Conservation (phyloP, 2,329 filamentous ascomycete genomes). For the Fusarium tanahbumbuense region DNA sequence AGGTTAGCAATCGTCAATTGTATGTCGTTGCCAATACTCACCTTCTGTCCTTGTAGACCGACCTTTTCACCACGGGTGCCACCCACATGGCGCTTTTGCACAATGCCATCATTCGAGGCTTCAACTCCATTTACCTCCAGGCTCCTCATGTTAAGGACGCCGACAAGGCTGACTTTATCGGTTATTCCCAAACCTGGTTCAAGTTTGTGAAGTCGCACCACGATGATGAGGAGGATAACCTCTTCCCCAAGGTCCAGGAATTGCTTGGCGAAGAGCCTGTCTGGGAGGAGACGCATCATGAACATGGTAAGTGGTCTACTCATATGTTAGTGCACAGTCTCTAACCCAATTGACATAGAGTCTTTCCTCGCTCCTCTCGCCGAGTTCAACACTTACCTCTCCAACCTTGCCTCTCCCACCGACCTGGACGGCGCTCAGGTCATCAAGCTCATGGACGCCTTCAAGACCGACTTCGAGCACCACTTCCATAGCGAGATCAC, state of each 20-base stretch:
- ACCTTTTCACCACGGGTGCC: constrained; percentile 68
- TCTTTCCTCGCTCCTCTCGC: constrained; percentile 64
- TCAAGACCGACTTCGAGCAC: constrained; percentile 62
- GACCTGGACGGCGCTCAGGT: constrained; percentile 60
- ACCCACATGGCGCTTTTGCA: constrained; percentile 72
- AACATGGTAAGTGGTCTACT: constrained; percentile 68
- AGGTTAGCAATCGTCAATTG: constrained; percentile 52
- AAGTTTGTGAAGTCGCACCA: constrained; percentile 70
- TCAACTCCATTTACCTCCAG: constrained; percentile 72
- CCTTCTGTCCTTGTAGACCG: constrained; percentile 53
- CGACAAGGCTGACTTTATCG: constrained; percentile 68
- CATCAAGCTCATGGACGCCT: constrained; percentile 61
- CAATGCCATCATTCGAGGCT: constrained; percentile 71
- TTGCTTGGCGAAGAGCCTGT: constrained; percentile 62
- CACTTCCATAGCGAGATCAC: constrained; percentile 68
- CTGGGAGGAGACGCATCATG: constrained; percentile 64
- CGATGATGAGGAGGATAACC: constrained; percentile 67
- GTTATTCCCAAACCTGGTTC: constrained; percentile 68
- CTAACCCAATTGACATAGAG: constrained; percentile 42
- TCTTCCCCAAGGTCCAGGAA: constrained; percentile 67
- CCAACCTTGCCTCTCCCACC: constrained; percentile 53
- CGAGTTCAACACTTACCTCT: constrained; percentile 65
- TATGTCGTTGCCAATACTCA: not conserved
- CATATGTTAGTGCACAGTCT: too few relatives aligned
- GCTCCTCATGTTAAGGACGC: constrained; percentile 61